phyloP scores from a whole-genome alignment of 768 basidiomycete species.

The Lactarius indigo region DNA sequence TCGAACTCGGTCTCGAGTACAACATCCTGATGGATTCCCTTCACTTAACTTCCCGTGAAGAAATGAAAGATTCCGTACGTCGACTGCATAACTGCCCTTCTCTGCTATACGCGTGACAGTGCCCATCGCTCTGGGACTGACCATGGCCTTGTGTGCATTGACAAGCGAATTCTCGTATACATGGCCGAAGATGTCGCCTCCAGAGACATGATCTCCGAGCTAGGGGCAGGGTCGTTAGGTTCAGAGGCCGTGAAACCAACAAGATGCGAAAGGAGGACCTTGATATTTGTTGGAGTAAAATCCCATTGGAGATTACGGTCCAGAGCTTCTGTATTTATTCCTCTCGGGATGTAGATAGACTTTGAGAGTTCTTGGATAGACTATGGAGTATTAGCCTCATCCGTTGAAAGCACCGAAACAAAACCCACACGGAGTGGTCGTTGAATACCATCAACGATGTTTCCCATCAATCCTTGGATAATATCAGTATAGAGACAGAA shows the following conservation, averaged over 20 bases:
- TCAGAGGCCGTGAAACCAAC: not conserved
- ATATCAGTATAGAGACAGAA: slow-evolving; percentile 8
- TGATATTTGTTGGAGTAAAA: slow-evolving; percentile 80
- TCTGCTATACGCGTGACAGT: slow-evolving; percentile 92
- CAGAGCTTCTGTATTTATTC: slow-evolving; percentile 95
- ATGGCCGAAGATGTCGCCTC: slow-evolving; percentile 92
- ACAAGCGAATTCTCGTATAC: slow-evolving; percentile 98
- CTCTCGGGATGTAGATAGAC: slow-evolving; percentile 99
- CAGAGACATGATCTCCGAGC: slow-evolving; percentile 96
- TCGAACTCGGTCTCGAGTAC: slow-evolving; percentile 98
- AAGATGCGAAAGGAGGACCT: slow-evolving; percentile 41
- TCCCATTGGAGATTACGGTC: slow-evolving; percentile 91
- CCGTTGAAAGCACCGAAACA: slow-evolving; percentile 10
- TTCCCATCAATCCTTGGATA: slow-evolving; percentile 87
- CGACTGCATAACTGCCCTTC: slow-evolving; percentile 88
- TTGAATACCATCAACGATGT: slow-evolving; percentile 98
- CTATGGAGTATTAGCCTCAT: slow-evolving; percentile 33
- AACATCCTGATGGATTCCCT: slow-evolving; percentile 58
- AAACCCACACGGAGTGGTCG: slow-evolving; percentile 76
- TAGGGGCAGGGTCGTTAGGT: slow-evolving; percentile 30
- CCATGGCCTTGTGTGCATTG: slow-evolving; percentile 96
- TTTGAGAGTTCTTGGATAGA: slow-evolving; percentile 95
- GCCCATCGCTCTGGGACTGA: slow-evolving; percentile 89
- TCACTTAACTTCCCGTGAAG: slow-evolving; percentile 5
- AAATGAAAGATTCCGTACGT: slow-evolving; percentile 45